Evolutionary conservation across 495 filamentous ascomycete species (phyloP), one percentile per base, ranked within the genome.

Genomic region (Penicillium ucsense): DNA sequence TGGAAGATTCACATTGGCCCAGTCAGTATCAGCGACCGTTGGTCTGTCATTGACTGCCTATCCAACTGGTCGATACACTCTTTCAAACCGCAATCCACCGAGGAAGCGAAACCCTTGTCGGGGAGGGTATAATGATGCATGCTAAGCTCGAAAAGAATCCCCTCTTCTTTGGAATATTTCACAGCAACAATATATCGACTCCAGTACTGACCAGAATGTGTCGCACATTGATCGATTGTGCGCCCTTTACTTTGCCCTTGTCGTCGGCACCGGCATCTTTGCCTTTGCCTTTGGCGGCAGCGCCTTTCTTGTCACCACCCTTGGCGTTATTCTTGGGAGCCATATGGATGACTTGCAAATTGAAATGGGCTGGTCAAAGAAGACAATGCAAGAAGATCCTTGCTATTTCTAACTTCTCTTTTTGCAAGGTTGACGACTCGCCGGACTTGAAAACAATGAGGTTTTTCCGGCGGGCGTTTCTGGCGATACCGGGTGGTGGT

Each of bases 181-280:
- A 41, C 32, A 10, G 8, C 32, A 29, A 4, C 5, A 46, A 34
- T 11, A 20, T 33, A 48, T 47, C 31, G 37, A 47, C 10, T 38
- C 7, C 33, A 28, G 32, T 38, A 64, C 78, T 39, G 69, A 87
- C 84, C 53, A 96, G 72, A 55, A 96, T 94, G 66, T 96, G 90
- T 12, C 90, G 76, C 36, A 90, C 86, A 55, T 94, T 89, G 57
- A 96, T 87, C 37, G 77, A 77, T 51, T 80, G 84, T 1, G 85
- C 87, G 4, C 84, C 77, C 63, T 92, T 94, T 54, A 84, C 67
- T 42, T 65, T 67, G 33, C 62, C 67, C 45, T 74, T 71, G 46
- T 41, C 61, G 33, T 67, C 67, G 33, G 71, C 74, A 12, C 63
- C 64, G n/a, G 61, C 65, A 33, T 68, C 70, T 37, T 78, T 75